phyloP scores from a whole-genome alignment of 768 basidiomycete genomes.

The Termitomyces heimii region DNA sequence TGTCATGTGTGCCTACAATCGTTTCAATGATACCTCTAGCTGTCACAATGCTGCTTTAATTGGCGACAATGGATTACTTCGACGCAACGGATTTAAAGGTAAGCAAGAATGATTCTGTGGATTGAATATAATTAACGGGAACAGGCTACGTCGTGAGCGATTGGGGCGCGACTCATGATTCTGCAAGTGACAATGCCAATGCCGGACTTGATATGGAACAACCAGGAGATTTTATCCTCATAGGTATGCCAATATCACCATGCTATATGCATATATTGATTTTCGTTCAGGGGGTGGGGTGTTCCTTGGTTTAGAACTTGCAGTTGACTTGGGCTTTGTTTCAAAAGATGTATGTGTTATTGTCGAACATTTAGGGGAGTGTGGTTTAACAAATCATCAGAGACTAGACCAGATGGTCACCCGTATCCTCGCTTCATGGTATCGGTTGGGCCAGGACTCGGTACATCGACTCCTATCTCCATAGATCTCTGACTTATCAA shows the following conservation, averaged over 20 bases:
- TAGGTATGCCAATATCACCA: slow-evolving; percentile 21
- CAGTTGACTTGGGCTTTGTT: slow-evolving; percentile 29
- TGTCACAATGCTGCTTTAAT: slow-evolving; percentile 54
- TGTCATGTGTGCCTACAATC: slow-evolving; percentile 51
- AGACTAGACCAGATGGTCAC: slow-evolving; percentile 42
- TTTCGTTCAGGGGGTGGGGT: slow-evolving; percentile 29
- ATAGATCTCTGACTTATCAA: not conserved
- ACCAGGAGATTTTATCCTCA: slow-evolving; percentile 41
- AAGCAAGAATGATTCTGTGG: not conserved
- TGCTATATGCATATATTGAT: not conserved
- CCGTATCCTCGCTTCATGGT: slow-evolving; percentile 39
- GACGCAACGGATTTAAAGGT: slow-evolving; percentile 39
- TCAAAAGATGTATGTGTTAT: slow-evolving; percentile 18
- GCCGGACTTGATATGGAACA: slow-evolving; percentile 48
- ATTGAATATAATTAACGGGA: not conserved
- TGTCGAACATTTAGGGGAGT: not conserved
- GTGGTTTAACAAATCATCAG: slow-evolving; percentile 11
- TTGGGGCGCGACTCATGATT: slow-evolving; percentile 47
- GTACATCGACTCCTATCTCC: slow-evolving; percentile 14
- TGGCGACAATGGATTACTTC: slow-evolving; percentile 32
- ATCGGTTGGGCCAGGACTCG: slow-evolving; percentile 41
- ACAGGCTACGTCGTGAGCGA: slow-evolving; percentile 42
- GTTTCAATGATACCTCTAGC: slow-evolving; percentile 55
- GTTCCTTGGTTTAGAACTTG: slow-evolving; percentile 24
- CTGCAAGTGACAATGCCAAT: slow-evolving; percentile 39